A percentile compares a stretch with the other conserved stretches of the same genome.
Conservation (phyloP, 2,329 filamentous ascomycete genomes). For the Monosporascus sp. region DNA sequence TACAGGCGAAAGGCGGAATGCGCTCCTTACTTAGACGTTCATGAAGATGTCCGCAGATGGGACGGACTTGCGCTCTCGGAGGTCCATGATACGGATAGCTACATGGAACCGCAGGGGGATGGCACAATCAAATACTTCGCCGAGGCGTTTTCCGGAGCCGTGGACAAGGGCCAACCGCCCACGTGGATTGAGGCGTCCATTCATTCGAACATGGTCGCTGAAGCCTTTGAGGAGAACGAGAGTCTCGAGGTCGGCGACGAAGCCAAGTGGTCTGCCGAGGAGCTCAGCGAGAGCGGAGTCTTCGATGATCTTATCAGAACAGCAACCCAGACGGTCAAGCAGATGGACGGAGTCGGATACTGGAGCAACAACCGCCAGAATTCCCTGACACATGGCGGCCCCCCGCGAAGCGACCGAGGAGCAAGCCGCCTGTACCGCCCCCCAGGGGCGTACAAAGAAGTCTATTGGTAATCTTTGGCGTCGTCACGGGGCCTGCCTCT, state of each 20-base stretch:
- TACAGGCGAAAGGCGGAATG: constrained; percentile 5
- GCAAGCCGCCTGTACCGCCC: not conserved
- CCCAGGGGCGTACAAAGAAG: not conserved
- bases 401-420: not conserved
- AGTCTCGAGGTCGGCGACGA: constrained; percentile 20
- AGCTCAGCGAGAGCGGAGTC: constrained; percentile 13
- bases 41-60: not conserved
- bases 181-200: constrained; percentile 23
- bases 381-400: constrained; percentile 1
- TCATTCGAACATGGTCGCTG: constrained; percentile 13
- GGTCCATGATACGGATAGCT: constrained; percentile 20
- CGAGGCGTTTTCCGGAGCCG: constrained; percentile 1
- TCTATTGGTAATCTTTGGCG: not conserved
- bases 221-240: constrained; percentile 20
- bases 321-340: constrained; percentile 17
- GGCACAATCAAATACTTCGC: constrained; percentile 5
- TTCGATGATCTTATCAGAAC: constrained; percentile 18
- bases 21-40: not conserved
- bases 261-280: constrained; percentile 16
- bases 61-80: constrained; percentile 20
- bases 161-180: constrained; percentile 5
- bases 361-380: constrained; percentile 22
- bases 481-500: too few species aligned
- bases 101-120: not conserved
- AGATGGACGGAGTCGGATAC: constrained; percentile 23